phyloP scores from a whole-genome alignment of 208 protist genomes.

The Naegleria gruberi region DNA sequence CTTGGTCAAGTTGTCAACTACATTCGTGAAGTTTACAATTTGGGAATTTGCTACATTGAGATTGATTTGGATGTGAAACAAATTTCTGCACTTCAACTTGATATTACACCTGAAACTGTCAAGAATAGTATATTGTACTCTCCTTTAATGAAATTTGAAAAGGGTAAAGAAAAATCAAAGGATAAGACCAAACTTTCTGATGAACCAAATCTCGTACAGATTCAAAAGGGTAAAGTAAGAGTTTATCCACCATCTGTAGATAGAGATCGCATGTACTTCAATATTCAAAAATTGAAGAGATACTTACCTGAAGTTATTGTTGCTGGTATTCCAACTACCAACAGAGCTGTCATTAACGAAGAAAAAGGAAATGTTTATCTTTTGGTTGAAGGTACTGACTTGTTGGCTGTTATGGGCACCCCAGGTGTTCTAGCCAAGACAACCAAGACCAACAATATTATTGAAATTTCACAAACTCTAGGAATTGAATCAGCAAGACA shows the following conservation, averaged over 20 bases:
- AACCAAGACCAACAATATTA: slow-evolving; percentile 93
- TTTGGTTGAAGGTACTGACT: slow-evolving; percentile 80
- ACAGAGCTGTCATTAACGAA: slow-evolving; percentile 85
- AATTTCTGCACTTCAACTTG: slow-evolving; percentile 79
- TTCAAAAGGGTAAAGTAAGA: slow-evolving; percentile 28
- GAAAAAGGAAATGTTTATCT: slow-evolving; percentile 53
- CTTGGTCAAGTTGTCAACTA: slow-evolving; percentile 74
- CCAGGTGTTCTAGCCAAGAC: slow-evolving; percentile 74
- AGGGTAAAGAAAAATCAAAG: slow-evolving; percentile 72
- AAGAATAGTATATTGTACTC: not conserved
- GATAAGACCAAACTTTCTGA: slow-evolving; percentile 49
- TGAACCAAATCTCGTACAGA: not conserved
- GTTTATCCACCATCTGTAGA: slow-evolving; percentile 59
- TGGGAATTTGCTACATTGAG: slow-evolving; percentile 68
- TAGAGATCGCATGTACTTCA: slow-evolving; percentile 54
- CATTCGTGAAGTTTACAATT: slow-evolving; percentile 72
- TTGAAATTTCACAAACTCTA: slow-evolving; percentile 84
- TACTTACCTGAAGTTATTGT: slow-evolving; percentile 77
- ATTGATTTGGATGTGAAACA: slow-evolving; percentile 80
- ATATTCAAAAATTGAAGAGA: slow-evolving; percentile 69
- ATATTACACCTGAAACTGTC: slow-evolving; percentile 72
- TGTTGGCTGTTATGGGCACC: slow-evolving; percentile 85
- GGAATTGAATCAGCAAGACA: slow-evolving; percentile 95
- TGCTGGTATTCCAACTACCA: slow-evolving; percentile 79
- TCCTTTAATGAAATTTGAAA: slow-evolving; percentile 45